These are phyloP conservation scores for Pelargonium nanum DNA, from an alignment of 345 rosid genomes.

Conservation along the genomic window DNA sequence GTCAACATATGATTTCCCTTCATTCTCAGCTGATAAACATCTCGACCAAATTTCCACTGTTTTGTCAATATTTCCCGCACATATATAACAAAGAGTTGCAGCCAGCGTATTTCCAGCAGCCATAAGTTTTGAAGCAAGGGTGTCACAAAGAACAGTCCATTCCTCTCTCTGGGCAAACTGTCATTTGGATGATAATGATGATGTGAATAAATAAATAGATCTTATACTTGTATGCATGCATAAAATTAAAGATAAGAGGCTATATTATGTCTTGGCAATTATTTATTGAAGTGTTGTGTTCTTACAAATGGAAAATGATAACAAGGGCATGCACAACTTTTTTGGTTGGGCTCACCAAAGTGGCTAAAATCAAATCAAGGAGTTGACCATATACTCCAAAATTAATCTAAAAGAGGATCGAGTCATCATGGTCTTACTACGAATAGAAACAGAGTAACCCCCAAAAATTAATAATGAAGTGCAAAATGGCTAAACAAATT, in stretches of 20 bases:
- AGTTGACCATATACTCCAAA: neutral
- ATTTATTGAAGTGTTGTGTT: too few relatives aligned
- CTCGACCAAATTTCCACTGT: conserved; percentile 99
- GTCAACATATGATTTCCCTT: conserved; percentile 73
- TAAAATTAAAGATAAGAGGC: neutral
- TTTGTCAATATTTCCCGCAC: conserved; percentile 95
- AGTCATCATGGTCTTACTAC: neutral
- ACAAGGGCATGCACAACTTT: neutral
- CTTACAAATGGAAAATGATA: neutral
- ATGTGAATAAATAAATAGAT: neutral
- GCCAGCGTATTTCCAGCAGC: conserved; percentile 68
- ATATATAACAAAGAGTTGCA: conserved; percentile 90
- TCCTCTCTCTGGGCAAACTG: conserved; percentile 94
- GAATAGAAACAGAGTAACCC: neutral
- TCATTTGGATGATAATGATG: conserved; percentile 10
- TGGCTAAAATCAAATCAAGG: neutral
- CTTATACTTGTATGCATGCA: neutral
- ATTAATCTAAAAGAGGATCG: neutral
- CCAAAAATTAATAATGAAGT: too few relatives aligned
- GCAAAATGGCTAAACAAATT: neutral
- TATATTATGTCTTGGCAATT: neutral
- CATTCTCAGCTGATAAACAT: conserved; percentile 49
- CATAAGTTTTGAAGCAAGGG: conserved; percentile 77
- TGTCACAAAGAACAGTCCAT: conserved; percentile 71
- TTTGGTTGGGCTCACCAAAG: neutral